A percentile compares a stretch with the other conserved stretches of the same genome.
phyloP scores from a whole-genome alignment of 1,284 basidiomycete genomes.

The Naganishia cerealis region DNA sequence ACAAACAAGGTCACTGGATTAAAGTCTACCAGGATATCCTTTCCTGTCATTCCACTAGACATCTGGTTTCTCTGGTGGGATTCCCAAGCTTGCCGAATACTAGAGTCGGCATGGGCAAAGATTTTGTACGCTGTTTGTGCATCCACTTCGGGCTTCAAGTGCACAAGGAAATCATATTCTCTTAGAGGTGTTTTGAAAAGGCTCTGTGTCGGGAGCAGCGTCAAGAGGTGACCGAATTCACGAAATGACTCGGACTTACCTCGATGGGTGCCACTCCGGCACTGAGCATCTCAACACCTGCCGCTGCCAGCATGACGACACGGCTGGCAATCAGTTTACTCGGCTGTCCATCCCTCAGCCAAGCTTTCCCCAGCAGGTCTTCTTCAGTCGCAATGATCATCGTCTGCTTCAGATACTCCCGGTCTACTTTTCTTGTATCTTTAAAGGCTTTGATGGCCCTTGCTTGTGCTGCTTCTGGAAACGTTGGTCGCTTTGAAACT shows the following conservation, averaged over 20 bases:
- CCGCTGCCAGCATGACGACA: constrained; percentile 68
- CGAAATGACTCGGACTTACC: constrained; percentile 35
- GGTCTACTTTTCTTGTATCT: constrained; percentile 51
- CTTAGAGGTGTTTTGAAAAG: constrained; percentile 79
- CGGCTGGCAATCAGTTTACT: constrained; percentile 70
- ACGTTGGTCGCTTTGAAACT: constrained; percentile 63
- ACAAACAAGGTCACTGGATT: constrained; percentile 75
- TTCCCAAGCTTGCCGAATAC: constrained; percentile 29
- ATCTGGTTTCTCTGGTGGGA: constrained; percentile 29
- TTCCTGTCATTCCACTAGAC: constrained; percentile 19
- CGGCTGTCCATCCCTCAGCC: constrained; percentile 65
- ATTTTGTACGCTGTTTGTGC: constrained; percentile 67
- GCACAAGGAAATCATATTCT: constrained; percentile 83
- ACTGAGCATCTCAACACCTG: constrained; percentile 60
- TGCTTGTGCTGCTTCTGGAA: constrained; percentile 58
- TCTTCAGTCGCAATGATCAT: constrained; percentile 82
- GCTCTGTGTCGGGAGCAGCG: constrained; percentile 55
- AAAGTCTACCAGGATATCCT: constrained; percentile 65
- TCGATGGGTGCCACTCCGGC: constrained; percentile 39
- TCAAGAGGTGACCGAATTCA: background rate
- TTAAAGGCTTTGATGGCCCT: constrained; percentile 62
- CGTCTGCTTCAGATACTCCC: constrained; percentile 59
- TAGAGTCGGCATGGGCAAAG: constrained; percentile 54
- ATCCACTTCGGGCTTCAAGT: constrained; percentile 66
- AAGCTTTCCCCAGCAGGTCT: constrained; percentile 72